Conservation (phyloP, 2,329 filamentous ascomycete genomes). For the Pseudogymnoascus sp. region DNA sequence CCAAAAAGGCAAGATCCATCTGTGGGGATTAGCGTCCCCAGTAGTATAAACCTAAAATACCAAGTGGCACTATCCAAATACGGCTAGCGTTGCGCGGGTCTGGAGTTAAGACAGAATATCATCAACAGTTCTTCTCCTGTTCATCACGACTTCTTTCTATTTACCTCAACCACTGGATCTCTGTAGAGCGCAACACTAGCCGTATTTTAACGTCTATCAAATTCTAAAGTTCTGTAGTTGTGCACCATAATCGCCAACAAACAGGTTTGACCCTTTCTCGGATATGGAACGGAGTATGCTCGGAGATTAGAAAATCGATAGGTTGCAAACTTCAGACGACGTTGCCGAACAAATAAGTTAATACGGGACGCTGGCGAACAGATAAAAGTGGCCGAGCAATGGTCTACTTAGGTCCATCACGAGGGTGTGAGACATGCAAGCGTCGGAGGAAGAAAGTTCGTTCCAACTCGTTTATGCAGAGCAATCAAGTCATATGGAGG, state of each 20-base stretch:
- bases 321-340: neutral
- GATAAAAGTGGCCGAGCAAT: neutral
- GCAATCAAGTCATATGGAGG: neutral
- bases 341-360: neutral
- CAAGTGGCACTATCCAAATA: neutral
- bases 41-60: neutral
- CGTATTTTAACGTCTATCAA: neutral
- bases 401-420: constrained; percentile 19
- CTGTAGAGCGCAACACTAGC: neutral
- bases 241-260: neutral
- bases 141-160: neutral
- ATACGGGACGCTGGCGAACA: neutral
- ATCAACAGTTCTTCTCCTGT: neutral
- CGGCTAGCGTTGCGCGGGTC: neutral
- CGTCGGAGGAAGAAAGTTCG: constrained; percentile 20
- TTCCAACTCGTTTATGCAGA: too few relatives aligned
- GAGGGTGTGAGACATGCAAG: constrained; percentile 22
- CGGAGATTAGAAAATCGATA: neutral
- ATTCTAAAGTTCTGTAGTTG: neutral
- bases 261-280: neutral
- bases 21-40: neutral
- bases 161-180: neutral
- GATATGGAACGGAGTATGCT: neutral
- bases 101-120: too few relatives aligned
- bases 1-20: neutral